Conservation (phyloP, 495 filamentous ascomycete species). For the Tuber borchii region DNA sequence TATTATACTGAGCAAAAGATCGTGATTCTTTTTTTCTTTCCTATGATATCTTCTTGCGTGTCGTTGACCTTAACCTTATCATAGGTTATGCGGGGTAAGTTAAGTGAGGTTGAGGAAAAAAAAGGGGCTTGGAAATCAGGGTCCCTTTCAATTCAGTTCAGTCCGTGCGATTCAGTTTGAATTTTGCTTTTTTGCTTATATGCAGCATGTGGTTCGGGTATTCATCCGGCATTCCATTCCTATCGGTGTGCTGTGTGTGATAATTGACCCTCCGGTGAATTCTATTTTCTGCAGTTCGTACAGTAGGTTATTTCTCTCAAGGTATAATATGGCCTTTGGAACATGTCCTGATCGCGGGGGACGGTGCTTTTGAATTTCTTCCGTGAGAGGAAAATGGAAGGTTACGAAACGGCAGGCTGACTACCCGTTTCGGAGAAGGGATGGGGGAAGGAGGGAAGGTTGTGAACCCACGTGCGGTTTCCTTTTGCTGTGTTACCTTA, state of each 20-base stretch:
- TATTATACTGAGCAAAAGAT: neutral
- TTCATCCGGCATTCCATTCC: neutral
- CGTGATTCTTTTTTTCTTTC: neutral
- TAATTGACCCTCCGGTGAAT: neutral
- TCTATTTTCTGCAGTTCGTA: neutral
- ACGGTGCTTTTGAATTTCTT: neutral
- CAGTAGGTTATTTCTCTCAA: neutral
- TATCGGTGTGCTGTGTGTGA: neutral
- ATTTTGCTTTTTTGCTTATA: constrained; percentile 1
- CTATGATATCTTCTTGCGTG: neutral
- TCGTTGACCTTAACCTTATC: neutral
- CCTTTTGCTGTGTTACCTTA: neutral
- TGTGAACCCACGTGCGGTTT: neutral
- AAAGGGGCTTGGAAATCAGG: neutral
- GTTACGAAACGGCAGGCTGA: neutral
- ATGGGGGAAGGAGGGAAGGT: no score
- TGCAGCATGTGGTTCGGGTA: neutral
- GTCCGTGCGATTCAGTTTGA: neutral
- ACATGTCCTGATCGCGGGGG: neutral
- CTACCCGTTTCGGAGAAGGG: neutral
- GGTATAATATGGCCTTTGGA: neutral
- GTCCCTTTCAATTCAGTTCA: neutral
- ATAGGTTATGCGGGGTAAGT: neutral
- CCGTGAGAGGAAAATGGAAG: neutral
- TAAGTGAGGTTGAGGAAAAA: neutral